Conservation (phyloP, 116 monocot genomes). For the Zostera marina region DNA sequence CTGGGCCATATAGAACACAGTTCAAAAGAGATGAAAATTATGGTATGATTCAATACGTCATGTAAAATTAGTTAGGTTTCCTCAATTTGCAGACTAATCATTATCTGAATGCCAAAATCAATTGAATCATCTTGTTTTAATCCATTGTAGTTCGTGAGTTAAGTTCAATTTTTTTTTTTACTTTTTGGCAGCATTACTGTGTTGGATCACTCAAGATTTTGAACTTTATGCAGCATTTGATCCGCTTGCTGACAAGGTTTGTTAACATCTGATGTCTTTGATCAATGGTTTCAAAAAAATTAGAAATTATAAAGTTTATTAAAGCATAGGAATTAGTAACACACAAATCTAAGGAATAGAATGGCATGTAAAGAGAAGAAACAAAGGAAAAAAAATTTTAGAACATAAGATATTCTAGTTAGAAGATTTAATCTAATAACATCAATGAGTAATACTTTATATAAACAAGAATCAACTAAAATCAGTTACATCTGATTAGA, state of each 20-base stretch:
- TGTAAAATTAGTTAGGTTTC: background rate
- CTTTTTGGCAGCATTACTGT: constrained; percentile 66
- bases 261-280: background rate
- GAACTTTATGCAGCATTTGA: constrained; percentile 99
- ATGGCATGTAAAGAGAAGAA: too few relatives aligned
- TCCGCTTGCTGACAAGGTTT: constrained; percentile 92
- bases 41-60: constrained; percentile 28
- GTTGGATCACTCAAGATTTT: constrained; percentile 96
- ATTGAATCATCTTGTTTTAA: too few relatives aligned
- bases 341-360: too few relatives aligned
- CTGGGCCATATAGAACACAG: constrained; percentile 85
- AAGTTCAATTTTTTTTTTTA: background rate
- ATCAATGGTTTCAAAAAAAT: background rate
- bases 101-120: too few relatives aligned
- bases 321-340: too few relatives aligned
- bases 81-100: background rate
- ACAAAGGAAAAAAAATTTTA: too few relatives aligned
- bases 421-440: too few relatives aligned
- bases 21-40: constrained; percentile 87
- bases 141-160: background rate
- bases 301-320: background rate
- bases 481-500: too few relatives aligned
- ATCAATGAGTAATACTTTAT: too few relatives aligned
- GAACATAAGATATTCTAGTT: too few relatives aligned
- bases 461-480: too few relatives aligned